Evolutionary conservation across 2,329 filamentous ascomycete species (phyloP), one percentile per base, ranked within the genome.

Genomic region (Phaeosphaeria sp.): DNA sequence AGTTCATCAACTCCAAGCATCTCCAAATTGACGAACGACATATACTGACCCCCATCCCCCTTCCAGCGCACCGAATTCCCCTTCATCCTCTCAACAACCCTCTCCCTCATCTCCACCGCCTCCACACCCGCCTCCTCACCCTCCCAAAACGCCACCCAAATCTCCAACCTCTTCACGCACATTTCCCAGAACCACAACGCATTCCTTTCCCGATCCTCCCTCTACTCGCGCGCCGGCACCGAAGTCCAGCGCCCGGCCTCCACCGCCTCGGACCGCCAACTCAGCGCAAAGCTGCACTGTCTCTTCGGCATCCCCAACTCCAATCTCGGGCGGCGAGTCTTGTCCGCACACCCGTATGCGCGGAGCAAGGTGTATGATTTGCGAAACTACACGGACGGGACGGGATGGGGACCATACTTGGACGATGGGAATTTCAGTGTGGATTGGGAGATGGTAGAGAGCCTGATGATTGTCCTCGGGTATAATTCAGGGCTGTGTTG

Each of bases 391-490:
- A 89, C 85, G 0, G 72, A 78, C 1, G 73, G 76, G 24, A 89
- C 84, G 1, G 73, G 81, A 36, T 93, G 91, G 90, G 91, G 91
- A 0, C 91, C 91, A 0, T 93, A 91, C 67, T 78, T 84, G 68
- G 79, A 85, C 49, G 90, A 93, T 68, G 86, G 84, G 1, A 83
- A 80, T 2, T 82, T 82, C 51, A 75, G 77, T 5, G 88, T 91
- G 0, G 90, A 94, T 74, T 94, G 91, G 91, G 90, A 93, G 75
- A 91, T 91, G 78, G 78, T 93, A 11, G 91, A 93, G 75, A 87
- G 89, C 8, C 85, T 92, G 53, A 86, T 92, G 81, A 80, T 93
- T 3, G 86, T 89, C 2, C 75, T 93, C 3, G 84, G 84, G 3
- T 82, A 84, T 69, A 92, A 92, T 69, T 80, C 71, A 0, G 58